A percentile compares a stretch with the other conserved stretches of the same genome.
Conservation (phyloP, 345 rosid species). For the Sonneratia caseolaris region DNA sequence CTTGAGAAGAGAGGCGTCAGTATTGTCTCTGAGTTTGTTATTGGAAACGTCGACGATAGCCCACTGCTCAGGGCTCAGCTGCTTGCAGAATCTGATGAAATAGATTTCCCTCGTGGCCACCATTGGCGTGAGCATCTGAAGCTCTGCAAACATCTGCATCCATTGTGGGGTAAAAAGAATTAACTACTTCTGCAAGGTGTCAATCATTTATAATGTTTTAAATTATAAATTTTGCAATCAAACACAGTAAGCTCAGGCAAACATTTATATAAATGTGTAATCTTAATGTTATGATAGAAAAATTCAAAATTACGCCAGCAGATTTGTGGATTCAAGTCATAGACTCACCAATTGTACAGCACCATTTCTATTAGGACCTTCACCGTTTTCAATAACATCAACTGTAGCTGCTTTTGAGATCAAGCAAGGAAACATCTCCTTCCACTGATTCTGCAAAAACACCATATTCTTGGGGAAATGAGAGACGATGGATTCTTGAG, state of each 20-base stretch:
- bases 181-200: neutral
- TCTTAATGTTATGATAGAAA: neutral
- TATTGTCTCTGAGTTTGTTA: constrained; percentile 69
- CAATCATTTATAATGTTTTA: no score
- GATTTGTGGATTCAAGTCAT: neutral
- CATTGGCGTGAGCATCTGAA: constrained; percentile 89
- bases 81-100: constrained; percentile 72
- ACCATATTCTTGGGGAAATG: neutral
- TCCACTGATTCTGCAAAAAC: constrained; percentile 70
- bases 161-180: neutral
- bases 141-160: constrained; percentile 91
- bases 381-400: constrained; percentile 69
- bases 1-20: constrained; percentile 71
- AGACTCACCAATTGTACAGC: constrained; percentile 71
- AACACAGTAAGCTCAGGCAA: no score
- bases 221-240: no score
- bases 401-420: constrained; percentile 81
- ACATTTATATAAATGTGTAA: no score
- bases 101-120: constrained; percentile 90
- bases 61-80: constrained; percentile 78
- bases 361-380: constrained; percentile 67
- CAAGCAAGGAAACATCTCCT: constrained; percentile 86
- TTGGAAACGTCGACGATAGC: constrained; percentile 84
- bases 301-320: no score
- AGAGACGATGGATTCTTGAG: neutral